Percentiles rank a stretch among this genome's conserved stretches.
Conservation (phyloP, 2,329 filamentous ascomycete species). For the Pseudocercospora vitis region DNA sequence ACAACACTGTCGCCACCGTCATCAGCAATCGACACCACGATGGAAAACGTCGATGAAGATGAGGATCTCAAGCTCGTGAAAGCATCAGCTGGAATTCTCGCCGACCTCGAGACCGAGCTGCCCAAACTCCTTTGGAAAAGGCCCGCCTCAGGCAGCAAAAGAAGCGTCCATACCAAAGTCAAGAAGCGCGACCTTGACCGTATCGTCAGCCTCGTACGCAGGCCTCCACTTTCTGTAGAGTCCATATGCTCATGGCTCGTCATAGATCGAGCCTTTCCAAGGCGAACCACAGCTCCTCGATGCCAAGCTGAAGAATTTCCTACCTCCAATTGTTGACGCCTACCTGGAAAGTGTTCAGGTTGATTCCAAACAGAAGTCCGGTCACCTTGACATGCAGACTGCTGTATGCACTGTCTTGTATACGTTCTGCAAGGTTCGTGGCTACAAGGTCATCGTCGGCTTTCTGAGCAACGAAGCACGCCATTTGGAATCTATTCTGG, state of each 20-base stretch:
- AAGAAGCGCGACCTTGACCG: conserved; percentile 43
- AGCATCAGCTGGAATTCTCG: conserved; percentile 41
- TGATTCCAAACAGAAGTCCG: conserved; percentile 5
- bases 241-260: conserved; percentile 23
- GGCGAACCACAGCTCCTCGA: conserved; percentile 93
- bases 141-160: conserved; percentile 23
- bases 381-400: conserved; percentile 52
- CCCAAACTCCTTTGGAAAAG: conserved; percentile 42
- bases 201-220: conserved; percentile 40
- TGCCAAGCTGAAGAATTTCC: conserved; percentile 71
- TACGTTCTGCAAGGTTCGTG: conserved; percentile 88
- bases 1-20: not conserved
- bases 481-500: conserved; percentile 77
- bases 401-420: conserved; percentile 82
- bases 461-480: conserved; percentile 89
- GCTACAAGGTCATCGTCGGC: conserved; percentile 85
- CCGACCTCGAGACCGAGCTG: conserved; percentile 46
- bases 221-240: not conserved
- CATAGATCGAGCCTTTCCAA: conserved; percentile 82
- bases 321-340: conserved; percentile 72
- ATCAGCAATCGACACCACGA: conserved; percentile 38
- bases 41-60: conserved; percentile 35
- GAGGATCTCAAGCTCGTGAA: conserved; percentile 49
- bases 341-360: conserved; percentile 65
- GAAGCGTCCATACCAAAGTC: conserved; percentile 40